Conservation (phyloP, 192 early-diverging fungal species). For the Coemansia sp. region DNA sequence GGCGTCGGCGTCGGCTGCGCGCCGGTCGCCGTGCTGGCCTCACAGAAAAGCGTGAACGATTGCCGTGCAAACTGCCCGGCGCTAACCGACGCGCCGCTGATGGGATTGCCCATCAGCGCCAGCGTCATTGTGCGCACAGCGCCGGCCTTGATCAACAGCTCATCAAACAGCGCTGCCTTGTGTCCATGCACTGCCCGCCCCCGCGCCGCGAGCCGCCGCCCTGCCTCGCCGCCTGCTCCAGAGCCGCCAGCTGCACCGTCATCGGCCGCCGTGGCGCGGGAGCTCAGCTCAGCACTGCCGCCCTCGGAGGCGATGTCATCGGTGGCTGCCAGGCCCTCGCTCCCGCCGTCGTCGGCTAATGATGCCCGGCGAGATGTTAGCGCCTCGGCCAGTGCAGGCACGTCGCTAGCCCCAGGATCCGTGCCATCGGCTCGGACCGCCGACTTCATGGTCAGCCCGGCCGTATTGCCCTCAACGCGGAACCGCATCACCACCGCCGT, state of each 20-base stretch:
- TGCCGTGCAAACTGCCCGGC: constrained; percentile 67
- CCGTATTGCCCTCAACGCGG: constrained; percentile 43
- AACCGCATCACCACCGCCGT: constrained; percentile 73
- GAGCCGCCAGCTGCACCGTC: neutral
- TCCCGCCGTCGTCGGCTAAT: constrained; percentile 4
- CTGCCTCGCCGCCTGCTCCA: neutral
- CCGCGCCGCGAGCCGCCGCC: neutral
- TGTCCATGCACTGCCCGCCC: constrained; percentile 3
- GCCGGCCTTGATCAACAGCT: constrained; percentile 79
- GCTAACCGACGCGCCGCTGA: constrained; percentile 44
- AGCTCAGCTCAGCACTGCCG: neutral
- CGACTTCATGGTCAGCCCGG: constrained; percentile 22
- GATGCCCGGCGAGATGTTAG: neutral
- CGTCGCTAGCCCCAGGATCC: neutral
- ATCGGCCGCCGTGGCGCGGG: neutral
- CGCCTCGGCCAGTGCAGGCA: neutral
- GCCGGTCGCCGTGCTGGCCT: constrained; percentile 47
- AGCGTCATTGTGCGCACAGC: constrained; percentile 76
- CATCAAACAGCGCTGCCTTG: constrained; percentile 58
- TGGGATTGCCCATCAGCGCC: constrained; percentile 56
- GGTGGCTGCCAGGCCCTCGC: neutral
- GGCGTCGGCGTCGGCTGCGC: constrained; percentile 19
- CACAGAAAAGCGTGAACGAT: constrained; percentile 67
- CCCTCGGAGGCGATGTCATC: constrained; percentile 9
- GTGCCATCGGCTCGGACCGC: constrained; percentile 3